Evolutionary conservation across 1,139 yeast genomes (phyloP).

Genomic region (Taphrina wiesneri): DNA sequence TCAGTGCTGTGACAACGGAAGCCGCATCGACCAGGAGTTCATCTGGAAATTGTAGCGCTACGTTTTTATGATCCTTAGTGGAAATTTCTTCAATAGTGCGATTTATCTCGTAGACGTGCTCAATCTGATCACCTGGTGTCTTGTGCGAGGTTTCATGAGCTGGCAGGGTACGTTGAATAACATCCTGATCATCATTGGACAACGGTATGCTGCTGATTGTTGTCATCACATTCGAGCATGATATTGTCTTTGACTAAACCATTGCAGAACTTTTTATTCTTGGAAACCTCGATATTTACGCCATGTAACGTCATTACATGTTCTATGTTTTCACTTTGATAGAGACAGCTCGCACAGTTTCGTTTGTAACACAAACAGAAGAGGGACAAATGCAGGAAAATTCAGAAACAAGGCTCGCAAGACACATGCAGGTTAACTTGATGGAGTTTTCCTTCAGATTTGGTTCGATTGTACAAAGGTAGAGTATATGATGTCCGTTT

Average conservation of each 20-base stretch:
- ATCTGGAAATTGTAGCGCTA: constrained; percentile 93
- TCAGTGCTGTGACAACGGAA: constrained; percentile 56
- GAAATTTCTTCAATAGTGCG: constrained; percentile 10
- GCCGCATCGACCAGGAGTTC: constrained; percentile 74
- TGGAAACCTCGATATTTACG: neutral
- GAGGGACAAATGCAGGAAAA: neutral
- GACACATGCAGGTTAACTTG: neutral
- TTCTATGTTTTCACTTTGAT: too few relatives aligned
- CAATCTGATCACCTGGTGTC: constrained; percentile 19
- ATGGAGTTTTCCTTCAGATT: constrained; percentile 6
- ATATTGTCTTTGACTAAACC: neutral
- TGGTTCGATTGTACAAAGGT: constrained; percentile 20
- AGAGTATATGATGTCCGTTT: constrained; percentile 8
- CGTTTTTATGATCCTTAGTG: neutral
- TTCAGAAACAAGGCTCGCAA: neutral
- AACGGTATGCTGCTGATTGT: constrained; percentile 11
- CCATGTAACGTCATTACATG: neutral
- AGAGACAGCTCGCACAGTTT: neutral
- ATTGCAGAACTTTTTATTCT: neutral
- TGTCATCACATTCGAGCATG: constrained; percentile 1
- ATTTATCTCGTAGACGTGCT: constrained; percentile 29
- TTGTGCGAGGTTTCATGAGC: neutral
- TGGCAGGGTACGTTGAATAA: constrained; percentile 1
- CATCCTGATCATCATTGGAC: constrained; percentile 25
- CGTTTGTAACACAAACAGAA: neutral